Evolutionary conservation across 2,329 filamentous ascomycete genomes (phyloP).

Genomic region (Sphaerostilbella broomeana): DNA sequence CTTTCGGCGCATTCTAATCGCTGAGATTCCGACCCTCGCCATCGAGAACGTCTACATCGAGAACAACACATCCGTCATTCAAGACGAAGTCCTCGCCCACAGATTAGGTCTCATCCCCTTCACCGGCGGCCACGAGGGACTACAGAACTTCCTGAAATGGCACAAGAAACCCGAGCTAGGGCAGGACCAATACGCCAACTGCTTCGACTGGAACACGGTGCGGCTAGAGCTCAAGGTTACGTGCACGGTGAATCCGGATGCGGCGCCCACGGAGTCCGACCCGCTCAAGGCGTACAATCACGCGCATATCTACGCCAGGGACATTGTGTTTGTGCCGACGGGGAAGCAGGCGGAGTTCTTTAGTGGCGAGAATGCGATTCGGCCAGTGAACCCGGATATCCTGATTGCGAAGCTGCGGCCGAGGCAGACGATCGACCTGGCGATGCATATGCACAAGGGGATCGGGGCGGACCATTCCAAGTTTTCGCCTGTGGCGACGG

Average conservation of each 20-base stretch:
- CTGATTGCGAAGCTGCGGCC: constrained; percentile 90
- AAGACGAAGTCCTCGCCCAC: constrained; percentile 92
- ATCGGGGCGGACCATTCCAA: constrained; percentile 93
- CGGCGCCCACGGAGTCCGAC: constrained; percentile 66
- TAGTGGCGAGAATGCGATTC: constrained; percentile 59
- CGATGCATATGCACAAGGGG: constrained; percentile 92
- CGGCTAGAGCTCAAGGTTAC: constrained; percentile 68
- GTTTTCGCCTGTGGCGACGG: constrained; percentile 92
- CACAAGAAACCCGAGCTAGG: constrained; percentile 63
- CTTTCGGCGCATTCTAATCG: constrained; percentile 90
- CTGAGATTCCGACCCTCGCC: constrained; percentile 89
- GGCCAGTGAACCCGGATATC: constrained; percentile 82
- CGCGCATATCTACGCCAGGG: constrained; percentile 72
- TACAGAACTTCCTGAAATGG: constrained; percentile 74
- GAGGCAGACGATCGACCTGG: constrained; percentile 76
- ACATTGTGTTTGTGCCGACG: constrained; percentile 69
- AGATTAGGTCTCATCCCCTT: constrained; percentile 87
- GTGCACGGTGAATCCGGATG: constrained; percentile 73
- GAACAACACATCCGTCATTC: constrained; percentile 96
- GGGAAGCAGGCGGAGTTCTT: constrained; percentile 69
- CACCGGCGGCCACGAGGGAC: constrained; percentile 67
- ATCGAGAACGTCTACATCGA: constrained; percentile 90
- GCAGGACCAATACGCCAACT: constrained; percentile 53
- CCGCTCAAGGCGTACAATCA: constrained; percentile 79
- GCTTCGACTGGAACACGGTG: constrained; percentile 80